Conservation (phyloP, 148 eudicot genomes). For the Persicaria tinctoria region DNA sequence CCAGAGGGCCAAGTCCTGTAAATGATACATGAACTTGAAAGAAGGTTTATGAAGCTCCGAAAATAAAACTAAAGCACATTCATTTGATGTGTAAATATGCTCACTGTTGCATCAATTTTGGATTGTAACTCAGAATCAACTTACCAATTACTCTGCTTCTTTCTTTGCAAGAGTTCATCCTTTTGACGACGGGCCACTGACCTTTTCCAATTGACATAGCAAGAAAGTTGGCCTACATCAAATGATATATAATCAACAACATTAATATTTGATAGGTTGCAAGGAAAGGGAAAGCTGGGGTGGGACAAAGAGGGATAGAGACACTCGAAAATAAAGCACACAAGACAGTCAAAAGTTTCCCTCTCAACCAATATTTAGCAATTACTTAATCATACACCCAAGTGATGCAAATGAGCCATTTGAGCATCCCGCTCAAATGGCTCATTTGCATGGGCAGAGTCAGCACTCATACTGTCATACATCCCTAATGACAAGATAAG, state of each 20-base stretch:
- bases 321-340: background rate
- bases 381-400: background rate
- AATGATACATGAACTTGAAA: background rate
- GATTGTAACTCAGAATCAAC: background rate
- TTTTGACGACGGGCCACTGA: background rate
- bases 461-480: background rate
- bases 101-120: background rate
- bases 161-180: background rate
- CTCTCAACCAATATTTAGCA: background rate
- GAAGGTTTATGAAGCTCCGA: background rate
- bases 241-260: slow-evolving; percentile 5
- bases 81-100: background rate
- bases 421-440: background rate
- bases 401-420: background rate
- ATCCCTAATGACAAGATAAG: background rate
- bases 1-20: background rate
- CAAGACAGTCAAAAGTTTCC: background rate
- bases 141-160: background rate
- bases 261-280: slow-evolving; percentile 1
- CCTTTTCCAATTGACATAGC: background rate
- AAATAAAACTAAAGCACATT: background rate
- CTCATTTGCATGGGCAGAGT: background rate
- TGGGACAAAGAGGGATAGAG: too few relatives aligned
- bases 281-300: too few relatives aligned
- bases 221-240: slow-evolving; percentile 1